phyloP scores from a whole-genome alignment of 805 yeast genomes.

The Candida koratica region DNA sequence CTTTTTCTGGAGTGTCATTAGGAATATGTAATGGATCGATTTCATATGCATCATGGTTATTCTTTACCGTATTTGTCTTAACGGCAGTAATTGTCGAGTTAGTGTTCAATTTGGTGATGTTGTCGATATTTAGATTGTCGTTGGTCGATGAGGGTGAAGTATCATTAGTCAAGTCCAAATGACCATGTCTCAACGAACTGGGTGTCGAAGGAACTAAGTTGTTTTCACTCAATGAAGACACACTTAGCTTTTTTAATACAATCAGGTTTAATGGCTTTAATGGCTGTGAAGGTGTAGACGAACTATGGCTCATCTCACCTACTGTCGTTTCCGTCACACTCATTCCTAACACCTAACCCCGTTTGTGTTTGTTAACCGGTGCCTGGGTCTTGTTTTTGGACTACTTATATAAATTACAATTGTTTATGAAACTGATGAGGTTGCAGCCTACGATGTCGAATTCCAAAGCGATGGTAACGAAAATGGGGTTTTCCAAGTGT shows the following conservation, averaged over 20 bases:
- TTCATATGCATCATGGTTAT: conserved; percentile 5
- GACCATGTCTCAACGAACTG: conserved; percentile 12
- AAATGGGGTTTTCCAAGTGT: too few species aligned
- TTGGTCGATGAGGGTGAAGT: conserved; percentile 16
- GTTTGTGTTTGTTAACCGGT: too few species aligned
- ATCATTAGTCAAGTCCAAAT: conserved; percentile 13
- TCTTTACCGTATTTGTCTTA: neutral
- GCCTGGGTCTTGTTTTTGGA: too few species aligned
- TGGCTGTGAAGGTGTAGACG: neutral
- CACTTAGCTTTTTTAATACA: conserved; percentile 4
- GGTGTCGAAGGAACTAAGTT: conserved; percentile 13
- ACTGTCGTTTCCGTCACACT: conserved; percentile 1
- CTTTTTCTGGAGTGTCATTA: neutral
- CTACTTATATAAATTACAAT: too few species aligned
- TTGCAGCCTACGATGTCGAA: too few species aligned
- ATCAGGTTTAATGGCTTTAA: too few species aligned
- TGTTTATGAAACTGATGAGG: too few species aligned
- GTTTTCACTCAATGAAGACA: conserved; percentile 11
- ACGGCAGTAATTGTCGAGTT: conserved; percentile 6
- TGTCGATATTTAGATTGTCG: conserved; percentile 5
- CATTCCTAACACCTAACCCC: too few species aligned
- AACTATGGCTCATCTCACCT: conserved; percentile 1
- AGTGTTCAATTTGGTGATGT: conserved; percentile 2
- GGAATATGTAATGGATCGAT: conserved; percentile 11
- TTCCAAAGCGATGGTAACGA: too few species aligned